Evolutionary conservation across 805 yeast genomes (phyloP), one percentile per base, ranked within the genome.

Genomic region (Teunomyces cretensis): DNA sequence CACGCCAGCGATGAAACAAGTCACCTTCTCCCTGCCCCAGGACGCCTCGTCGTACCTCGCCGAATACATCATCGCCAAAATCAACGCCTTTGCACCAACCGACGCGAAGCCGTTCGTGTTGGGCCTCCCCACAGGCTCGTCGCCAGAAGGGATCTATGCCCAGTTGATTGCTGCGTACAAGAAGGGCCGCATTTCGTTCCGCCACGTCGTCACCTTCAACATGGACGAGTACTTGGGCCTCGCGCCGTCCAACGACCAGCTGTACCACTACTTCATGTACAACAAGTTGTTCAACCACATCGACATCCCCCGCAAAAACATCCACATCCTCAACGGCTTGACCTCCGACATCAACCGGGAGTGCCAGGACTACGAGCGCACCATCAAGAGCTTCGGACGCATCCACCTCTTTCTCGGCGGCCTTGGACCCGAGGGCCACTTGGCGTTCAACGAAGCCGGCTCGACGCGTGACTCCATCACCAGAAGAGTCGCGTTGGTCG

Each of bases 51-150:
- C 53, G 39, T 68, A 54, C 43, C 67, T 76, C 41, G 83, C 83
- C 14, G 64, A 68, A 33, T 65, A 75, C 56, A 74, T 80, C 27
- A 67, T 76, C 13, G 49, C 58, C 32, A 60, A 56, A 43, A 79
- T 80, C 58, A 75, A 64, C 48, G 57, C 51, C 0, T 79, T 78
- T 46, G 50, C 46, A 2, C 83, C 84, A 11, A 67, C 80, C 9
- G 53, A 72, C 2, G 44, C 52, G 2, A 67, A 59, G 35, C 83
- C 84, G 12, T 78, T 74, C 54, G 80, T 80, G 1, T 55, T 80
- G 36, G 84, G 84, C 1, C 70, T 80, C 39, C 84, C 84, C 27
- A 80, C 84, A 2, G 84, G 84, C 2, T 79, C 83, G 4, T 78
- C 83, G 4, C 84, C 84, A 11, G 82, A 78, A 54, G 77, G 75